Evolutionary conservation across 495 filamentous ascomycete genomes (phyloP).

Genomic region (Neurospora sp.): DNA sequence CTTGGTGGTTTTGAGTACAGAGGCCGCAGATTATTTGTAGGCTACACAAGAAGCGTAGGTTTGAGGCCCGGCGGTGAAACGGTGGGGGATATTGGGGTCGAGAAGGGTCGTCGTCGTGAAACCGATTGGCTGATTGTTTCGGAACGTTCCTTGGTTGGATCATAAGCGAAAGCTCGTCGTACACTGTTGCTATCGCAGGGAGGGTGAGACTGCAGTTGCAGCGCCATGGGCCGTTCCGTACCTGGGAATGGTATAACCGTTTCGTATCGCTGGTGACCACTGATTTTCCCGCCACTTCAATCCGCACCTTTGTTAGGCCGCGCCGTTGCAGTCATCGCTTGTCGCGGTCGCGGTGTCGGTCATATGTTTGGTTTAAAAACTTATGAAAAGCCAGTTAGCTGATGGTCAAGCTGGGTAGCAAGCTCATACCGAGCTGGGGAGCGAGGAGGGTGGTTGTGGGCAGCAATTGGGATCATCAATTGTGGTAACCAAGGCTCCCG

Average conservation of each 20-base stretch:
- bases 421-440: not conserved
- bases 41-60: not conserved
- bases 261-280: no score
- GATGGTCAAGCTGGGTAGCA: not conserved
- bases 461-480: not conserved
- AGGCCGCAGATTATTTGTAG: not conserved
- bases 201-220: not conserved
- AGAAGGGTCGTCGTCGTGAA: not conserved
- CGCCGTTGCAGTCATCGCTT: not conserved
- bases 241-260: not conserved
- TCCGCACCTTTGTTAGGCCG: not conserved
- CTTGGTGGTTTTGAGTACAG: not conserved
- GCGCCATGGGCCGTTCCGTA: not conserved
- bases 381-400: not conserved
- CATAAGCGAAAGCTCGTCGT: not conserved
- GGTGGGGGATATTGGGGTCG: not conserved
- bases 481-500: not conserved
- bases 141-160: not conserved
- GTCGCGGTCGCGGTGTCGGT: not conserved
- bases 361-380: not conserved
- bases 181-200: not conserved
- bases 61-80: not conserved
- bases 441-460: not conserved
- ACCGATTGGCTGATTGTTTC: not conserved
- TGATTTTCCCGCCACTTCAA: not conserved